A percentile compares a stretch with the other conserved stretches of the same genome.
phyloP scores from a whole-genome alignment of 129 eudicot genomes.

The Helianthus annuus region DNA sequence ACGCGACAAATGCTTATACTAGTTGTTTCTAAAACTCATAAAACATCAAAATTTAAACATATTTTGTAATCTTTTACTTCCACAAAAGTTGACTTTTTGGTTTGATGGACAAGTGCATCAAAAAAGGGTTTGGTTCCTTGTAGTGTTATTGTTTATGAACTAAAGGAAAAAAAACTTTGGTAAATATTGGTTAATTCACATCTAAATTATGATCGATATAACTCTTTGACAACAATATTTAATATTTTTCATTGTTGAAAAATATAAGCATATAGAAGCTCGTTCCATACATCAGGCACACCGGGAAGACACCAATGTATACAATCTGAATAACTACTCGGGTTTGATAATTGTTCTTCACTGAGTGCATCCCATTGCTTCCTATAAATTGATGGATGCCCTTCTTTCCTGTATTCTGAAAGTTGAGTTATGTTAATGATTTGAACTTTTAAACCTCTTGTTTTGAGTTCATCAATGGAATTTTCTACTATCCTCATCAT shows the following conservation, averaged over 20 bases:
- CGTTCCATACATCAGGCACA: slow-evolving; percentile 87
- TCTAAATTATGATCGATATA: background rate
- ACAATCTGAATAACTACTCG: slow-evolving; percentile 68
- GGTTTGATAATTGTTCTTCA: slow-evolving; percentile 51
- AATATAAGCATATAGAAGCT: slow-evolving; percentile 59
- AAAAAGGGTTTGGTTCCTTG: too few relatives aligned
- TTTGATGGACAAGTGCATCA: too few relatives aligned
- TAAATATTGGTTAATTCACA: background rate
- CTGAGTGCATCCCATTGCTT: slow-evolving; percentile 75
- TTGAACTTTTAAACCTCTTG: slow-evolving; percentile 54
- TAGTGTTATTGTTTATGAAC: too few relatives aligned
- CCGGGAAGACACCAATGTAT: slow-evolving; percentile 96
- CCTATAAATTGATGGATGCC: slow-evolving; percentile 72
- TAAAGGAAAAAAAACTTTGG: too few relatives aligned
- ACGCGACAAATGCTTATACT: too few relatives aligned
- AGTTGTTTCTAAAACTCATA: too few relatives aligned
- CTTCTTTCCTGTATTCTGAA: slow-evolving; percentile 86
- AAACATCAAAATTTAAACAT: too few relatives aligned
- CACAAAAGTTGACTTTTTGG: too few relatives aligned
- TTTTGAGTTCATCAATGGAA: slow-evolving; percentile 37
- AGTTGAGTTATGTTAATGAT: slow-evolving; percentile 83
- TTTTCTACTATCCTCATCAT: slow-evolving; percentile 68
- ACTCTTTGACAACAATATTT: background rate
- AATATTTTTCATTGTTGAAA: slow-evolving; percentile 33
- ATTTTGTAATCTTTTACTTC: too few relatives aligned